Base-by-base conservation (phyloP, 352 stramenopile species). In the Pythium periplocum region DNA sequence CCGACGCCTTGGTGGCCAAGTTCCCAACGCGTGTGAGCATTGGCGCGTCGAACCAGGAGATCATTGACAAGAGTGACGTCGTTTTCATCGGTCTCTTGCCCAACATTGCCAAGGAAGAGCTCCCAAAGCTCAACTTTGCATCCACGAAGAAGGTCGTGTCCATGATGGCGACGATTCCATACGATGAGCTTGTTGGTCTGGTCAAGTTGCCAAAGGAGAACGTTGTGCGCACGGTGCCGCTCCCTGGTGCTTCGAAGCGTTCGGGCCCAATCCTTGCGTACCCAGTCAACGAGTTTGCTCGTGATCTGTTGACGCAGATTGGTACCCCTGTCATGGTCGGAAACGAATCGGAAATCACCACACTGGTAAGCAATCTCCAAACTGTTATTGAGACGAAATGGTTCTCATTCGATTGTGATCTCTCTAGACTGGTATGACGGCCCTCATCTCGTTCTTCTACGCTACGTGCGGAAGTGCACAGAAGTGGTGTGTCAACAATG, bases 121-220 rank as follows among this genome's bases (percentile, higher is more conserved):
- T 92, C 42, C 84, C 79, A 37, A 81, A 77, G 64, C 69, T 94
- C 44, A 71, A 61, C 33, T 92, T 94, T 44, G 61, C 68, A 17
- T 48, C 78, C 6, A 64, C 66, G 55, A 86, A 90, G 65, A 66
- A 47, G 33, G 77, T 94, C 37, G 69, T 94, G 42, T 92, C 81
- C 52, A 94, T 92, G 84, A 94, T 94, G 84, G 84, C 84, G 45
- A 94, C 84, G 36, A 91, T 94, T 63, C 84, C 81, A 34, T 94
- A 87, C 71, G 76, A 92, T 9, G 81, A 94, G 54, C 68, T 94
- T 47, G 56, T 92, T 45, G 37, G 73, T 50, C 78, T 92, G 26
- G 75, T 92, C 8, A 61, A 77, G 58, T 62, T 92, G 50, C 78
- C 84, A 37, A 68, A 65, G 10, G 78, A 83, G 51, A 78, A 85